Evolutionary conservation across 2,329 filamentous ascomycete species (phyloP), one percentile per base, ranked within the genome.

Genomic region (Hymenoscyphus repandus): DNA sequence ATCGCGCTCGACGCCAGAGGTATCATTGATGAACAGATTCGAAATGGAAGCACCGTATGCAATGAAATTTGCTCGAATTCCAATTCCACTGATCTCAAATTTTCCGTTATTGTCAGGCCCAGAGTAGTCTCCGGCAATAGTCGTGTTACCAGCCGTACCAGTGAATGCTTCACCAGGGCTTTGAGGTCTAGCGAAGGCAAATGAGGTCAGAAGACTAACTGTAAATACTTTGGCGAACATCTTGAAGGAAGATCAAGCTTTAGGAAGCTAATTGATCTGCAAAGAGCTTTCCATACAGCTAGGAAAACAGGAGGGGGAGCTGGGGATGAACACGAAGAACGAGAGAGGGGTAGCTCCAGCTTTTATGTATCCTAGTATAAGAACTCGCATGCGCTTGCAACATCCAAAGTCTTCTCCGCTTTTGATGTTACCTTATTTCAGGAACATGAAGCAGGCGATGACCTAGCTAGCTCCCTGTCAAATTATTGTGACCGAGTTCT

Each of bases 11-110:
- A 85, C 70, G 41, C 85, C 86, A 58, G 84, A 75, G 60, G 80
- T 79, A 67, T 90, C 86, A 34, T 79, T 76, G 66, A 91, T 75
- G 66, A 87, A 74, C 47, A 91, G 72, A 64, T 90, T 85, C 51
- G 84, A 78, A 61, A 91, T 78, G 52, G 82, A 82, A 6, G 86
- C 87, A 54, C 86, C 87, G 62, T 90, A 90, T 1, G 85, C 76
- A 41, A 90, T 83, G 68, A 90, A 90, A 42, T 76, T 72, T 7
- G 82, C 85, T 46, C 80, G 72, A 59, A 90, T 85, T 51, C 79
- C 80, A 46, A 82, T 74, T 56, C 83, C 81, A 52, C 76, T 72
- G 67, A 90, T 80, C 72, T 82, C 84, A 72, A 89, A 90, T 68
- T 90, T 88, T 55, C 82, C 82, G 58, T 83, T 68, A 57, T 71